Evolutionary conservation across 805 yeast genomes (phyloP).

Genomic region (Ogataea haglerorum): DNA sequence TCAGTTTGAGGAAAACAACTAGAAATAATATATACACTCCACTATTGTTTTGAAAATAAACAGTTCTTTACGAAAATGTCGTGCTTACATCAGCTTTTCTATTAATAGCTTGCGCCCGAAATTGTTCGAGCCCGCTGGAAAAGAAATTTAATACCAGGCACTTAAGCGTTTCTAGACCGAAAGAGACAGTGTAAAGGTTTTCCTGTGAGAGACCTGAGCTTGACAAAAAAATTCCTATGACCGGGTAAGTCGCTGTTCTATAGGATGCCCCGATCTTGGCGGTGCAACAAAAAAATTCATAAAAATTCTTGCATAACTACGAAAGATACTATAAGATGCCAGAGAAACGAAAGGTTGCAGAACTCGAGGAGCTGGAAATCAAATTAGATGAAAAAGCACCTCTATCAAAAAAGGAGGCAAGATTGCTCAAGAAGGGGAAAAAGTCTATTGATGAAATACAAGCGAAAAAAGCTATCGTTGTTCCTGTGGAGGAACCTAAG

Average conservation of each 20-base stretch:
- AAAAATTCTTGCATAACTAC: neutral
- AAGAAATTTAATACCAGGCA: neutral
- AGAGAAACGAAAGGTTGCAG: constrained; percentile 35
- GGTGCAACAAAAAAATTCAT: constrained; percentile 8
- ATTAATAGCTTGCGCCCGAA: constrained; percentile 1
- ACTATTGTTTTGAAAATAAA: constrained; percentile 6
- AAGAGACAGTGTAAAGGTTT: neutral
- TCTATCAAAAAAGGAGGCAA: constrained; percentile 85
- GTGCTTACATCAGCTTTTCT: constrained; percentile 5
- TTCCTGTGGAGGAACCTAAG: constrained; percentile 7
- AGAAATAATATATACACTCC: neutral
- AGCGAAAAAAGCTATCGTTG: constrained; percentile 34
- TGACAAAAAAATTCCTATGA: neutral
- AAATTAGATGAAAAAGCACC: constrained; percentile 73
- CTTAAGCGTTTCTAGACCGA: neutral
- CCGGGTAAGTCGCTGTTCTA: constrained; percentile 1
- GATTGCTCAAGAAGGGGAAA: constrained; percentile 77
- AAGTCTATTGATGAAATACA: constrained; percentile 55
- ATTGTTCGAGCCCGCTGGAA: neutral
- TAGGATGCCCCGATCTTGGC: constrained; percentile 5
- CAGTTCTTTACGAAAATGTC: constrained; percentile 3
- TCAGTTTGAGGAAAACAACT: constrained; percentile 1
- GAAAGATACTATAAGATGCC: constrained; percentile 1
- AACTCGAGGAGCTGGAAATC: constrained; percentile 59
- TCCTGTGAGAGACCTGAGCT: no score